Percentiles rank a stretch among this genome's conserved stretches.
Evolutionary conservation across 2,329 filamentous ascomycete genomes (phyloP).

Genomic region (Lojkania enalia): DNA sequence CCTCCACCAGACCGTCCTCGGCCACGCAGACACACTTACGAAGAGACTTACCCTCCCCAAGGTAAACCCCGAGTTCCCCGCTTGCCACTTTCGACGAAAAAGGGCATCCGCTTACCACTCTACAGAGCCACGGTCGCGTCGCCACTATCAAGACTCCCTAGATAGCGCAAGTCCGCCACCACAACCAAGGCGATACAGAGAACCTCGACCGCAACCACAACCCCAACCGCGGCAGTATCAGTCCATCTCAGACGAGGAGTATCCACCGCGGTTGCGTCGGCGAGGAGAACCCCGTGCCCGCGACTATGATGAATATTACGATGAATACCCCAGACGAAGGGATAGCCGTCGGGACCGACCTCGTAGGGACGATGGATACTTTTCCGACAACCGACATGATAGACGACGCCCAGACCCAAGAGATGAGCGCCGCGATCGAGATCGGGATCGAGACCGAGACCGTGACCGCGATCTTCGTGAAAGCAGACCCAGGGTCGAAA

Average conservation of each 20-base stretch:
- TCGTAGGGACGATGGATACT: neutral
- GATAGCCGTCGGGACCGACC: neutral
- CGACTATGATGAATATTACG: neutral
- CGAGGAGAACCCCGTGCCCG: neutral
- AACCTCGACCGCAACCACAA: neutral
- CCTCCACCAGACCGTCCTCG: neutral
- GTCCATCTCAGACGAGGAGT: neutral
- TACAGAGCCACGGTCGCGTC: neutral
- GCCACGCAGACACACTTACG: neutral
- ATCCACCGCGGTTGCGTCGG: neutral
- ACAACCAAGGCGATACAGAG: neutral
- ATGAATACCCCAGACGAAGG: neutral
- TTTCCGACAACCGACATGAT: neutral
- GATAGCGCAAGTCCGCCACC: neutral
- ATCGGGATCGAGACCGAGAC: neutral
- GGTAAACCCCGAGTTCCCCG: neutral
- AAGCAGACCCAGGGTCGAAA: conserved; percentile 1
- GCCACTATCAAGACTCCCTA: neutral
- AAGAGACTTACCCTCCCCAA: neutral
- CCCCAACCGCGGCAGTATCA: neutral
- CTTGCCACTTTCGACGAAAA: neutral
- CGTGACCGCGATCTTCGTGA: neutral
- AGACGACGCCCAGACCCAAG: neutral
- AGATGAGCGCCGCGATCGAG: neutral
- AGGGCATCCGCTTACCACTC: neutral